Base-by-base conservation (phyloP, 208 protist genomes). In the Trypanosoma rangeli region DNA sequence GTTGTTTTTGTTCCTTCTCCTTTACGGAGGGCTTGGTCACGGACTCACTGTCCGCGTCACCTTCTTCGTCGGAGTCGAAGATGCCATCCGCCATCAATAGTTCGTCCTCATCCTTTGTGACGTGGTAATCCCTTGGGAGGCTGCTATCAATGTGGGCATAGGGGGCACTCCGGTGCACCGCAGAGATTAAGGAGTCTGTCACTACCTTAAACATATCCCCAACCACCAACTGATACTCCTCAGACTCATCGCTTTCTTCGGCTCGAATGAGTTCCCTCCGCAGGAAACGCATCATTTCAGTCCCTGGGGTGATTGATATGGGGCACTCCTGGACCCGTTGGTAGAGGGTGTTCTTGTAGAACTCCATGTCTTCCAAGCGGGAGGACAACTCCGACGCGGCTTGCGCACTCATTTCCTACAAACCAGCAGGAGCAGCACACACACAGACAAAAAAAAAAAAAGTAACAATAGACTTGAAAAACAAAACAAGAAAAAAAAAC, bases 61-160 rank as follows among this genome's bases (percentile, higher is more conserved):
- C 85, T 3, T 86, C 86, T 52, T 93, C 90, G 48, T 96, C 88
- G 55, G 82, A 81, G 50, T 93, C 87, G 54, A 91, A 87, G 60
- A 90, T 83, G 39, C 81, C 79, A 22, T 94, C 86, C 66, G 29
- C 76, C 74, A 73, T 90, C 70, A 69, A 84, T 78, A 75, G 89
- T 76, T 96, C 91, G 61, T 94, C 85, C 74, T 94, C 91, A 64
- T 96, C 91, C 24, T 80, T 94, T 5, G 85, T 83, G 13, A 96
- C 82, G 50, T 85, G 83, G 54, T 77, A 86, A 55, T 93, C 85
- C 18, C 63, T 28, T 31, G 74, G 65, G 18, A 67, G 80, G 16
- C 73, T 87, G 59, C 84, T 75, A 76, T 96, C 91, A 70, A 96
- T 92, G 33, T 92, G 83, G 63, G 86, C 79, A 75, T 93, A 89